Conservation (phyloP, 2,329 filamentous ascomycete genomes). For the Neopestalotiopsis sp. region DNA sequence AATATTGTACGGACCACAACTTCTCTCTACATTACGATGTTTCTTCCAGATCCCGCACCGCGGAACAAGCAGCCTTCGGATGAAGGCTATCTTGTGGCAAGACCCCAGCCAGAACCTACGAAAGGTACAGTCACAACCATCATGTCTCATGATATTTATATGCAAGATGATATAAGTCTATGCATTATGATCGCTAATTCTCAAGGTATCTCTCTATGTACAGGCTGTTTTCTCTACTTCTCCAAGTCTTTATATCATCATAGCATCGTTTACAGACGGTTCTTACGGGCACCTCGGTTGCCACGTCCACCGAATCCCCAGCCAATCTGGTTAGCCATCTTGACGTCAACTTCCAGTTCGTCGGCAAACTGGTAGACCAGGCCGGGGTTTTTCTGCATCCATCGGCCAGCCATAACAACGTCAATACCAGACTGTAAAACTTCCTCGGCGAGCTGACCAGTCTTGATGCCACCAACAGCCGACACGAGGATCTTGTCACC, state of each 20-base stretch:
- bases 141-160: background rate
- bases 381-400: slow-evolving; percentile 64
- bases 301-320: slow-evolving; percentile 57
- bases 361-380: slow-evolving; percentile 61
- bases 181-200: background rate
- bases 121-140: background rate
- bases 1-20: too few species aligned
- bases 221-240: background rate
- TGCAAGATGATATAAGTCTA: background rate
- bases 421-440: slow-evolving; percentile 53
- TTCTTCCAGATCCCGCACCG: too few species aligned
- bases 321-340: slow-evolving; percentile 57
- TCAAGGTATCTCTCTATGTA: slow-evolving; percentile 1
- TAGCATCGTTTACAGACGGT: background rate
- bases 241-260: background rate
- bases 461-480: slow-evolving; percentile 55
- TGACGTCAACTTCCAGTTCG: slow-evolving; percentile 52
- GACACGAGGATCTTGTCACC: slow-evolving; percentile 64
- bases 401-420: slow-evolving; percentile 52
- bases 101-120: too few species aligned
- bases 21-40: too few species aligned
- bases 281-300: slow-evolving; percentile 10
- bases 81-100: too few species aligned
- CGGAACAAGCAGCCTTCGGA: too few species aligned
- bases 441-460: slow-evolving; percentile 49